phyloP scores from a whole-genome alignment of 2,329 filamentous ascomycete genomes.

The Kalmusia sp. region DNA sequence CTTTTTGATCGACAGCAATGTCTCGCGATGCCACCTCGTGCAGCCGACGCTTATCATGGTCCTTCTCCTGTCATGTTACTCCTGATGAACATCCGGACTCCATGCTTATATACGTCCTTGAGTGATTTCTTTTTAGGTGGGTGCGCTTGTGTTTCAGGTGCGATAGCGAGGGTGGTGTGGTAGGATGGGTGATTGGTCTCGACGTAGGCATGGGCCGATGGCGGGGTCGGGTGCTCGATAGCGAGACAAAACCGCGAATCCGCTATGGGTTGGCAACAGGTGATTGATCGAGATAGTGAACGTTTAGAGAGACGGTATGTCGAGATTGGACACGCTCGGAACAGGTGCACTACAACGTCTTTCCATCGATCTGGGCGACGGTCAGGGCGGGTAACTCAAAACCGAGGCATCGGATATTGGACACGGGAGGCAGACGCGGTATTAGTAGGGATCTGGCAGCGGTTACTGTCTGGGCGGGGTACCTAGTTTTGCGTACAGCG shows the following conservation, averaged over 20 bases:
- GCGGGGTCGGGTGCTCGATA: slow-evolving; percentile 27
- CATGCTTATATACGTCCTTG: background rate
- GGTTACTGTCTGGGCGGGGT: background rate
- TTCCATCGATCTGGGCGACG: too few relatives aligned
- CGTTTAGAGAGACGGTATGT: too few relatives aligned
- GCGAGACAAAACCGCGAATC: background rate
- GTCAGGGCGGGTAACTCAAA: background rate
- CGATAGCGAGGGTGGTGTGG: slow-evolving; percentile 19
- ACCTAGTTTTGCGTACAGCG: background rate
- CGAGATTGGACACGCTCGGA: too few relatives aligned
- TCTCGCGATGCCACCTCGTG: too few relatives aligned
- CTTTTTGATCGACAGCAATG: too few relatives aligned
- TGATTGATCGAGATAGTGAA: slow-evolving; percentile 13
- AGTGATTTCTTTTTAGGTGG: slow-evolving; percentile 19
- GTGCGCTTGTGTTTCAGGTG: slow-evolving; percentile 34
- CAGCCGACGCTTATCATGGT: slow-evolving; percentile 8
- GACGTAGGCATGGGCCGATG: slow-evolving; percentile 20
- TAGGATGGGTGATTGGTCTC: slow-evolving; percentile 28
- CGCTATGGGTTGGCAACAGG: slow-evolving; percentile 11
- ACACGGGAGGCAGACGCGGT: background rate
- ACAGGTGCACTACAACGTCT: too few relatives aligned
- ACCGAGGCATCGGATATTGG: background rate
- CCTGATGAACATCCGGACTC: background rate
- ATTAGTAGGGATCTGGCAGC: background rate
- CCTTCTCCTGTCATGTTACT: slow-evolving; percentile 10